phyloP scores from a whole-genome alignment of 106 monocot genomes.

The Dendrobium huoshanense region DNA sequence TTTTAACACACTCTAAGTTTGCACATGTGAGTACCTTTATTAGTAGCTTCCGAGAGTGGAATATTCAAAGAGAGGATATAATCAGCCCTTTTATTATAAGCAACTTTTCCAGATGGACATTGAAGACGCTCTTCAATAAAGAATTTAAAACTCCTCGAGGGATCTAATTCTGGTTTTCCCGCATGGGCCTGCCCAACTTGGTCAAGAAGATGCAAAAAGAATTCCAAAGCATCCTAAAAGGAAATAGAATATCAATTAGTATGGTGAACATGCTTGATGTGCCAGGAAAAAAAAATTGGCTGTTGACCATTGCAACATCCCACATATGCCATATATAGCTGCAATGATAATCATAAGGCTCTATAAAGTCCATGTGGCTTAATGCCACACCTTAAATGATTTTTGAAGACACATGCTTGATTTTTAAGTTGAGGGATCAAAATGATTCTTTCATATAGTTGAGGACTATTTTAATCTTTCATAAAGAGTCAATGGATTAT shows the following conservation, averaged over 20 bases:
- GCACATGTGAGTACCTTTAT: slow-evolving; percentile 51
- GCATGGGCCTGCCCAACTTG: slow-evolving; percentile 70
- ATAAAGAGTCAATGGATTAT: too few relatives aligned
- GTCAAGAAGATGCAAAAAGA: slow-evolving; percentile 85
- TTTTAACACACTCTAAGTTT: slow-evolving; percentile 2
- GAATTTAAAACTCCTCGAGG: slow-evolving; percentile 78
- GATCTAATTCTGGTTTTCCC: slow-evolving; percentile 63
- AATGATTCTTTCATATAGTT: too few relatives aligned
- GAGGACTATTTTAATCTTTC: too few relatives aligned
- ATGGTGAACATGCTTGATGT: not conserved
- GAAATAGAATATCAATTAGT: not conserved
- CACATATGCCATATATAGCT: not conserved
- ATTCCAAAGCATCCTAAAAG: slow-evolving; percentile 87
- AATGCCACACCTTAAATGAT: not conserved
- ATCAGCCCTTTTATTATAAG: slow-evolving; percentile 85
- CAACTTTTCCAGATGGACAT: slow-evolving; percentile 90
- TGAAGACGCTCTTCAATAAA: slow-evolving; percentile 79
- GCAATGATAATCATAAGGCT: not conserved
- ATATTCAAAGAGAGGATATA: slow-evolving; percentile 91
- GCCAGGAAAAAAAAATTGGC: not conserved
- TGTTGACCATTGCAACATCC: not conserved
- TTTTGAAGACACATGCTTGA: not conserved
- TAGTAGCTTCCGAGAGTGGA: slow-evolving; percentile 64
- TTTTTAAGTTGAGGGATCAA: too few relatives aligned
- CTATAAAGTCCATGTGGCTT: not conserved